Percentiles rank a stretch among this genome's conserved stretches.
Conservation (phyloP, 768 basidiomycete species). For the Dendrothele bispora region DNA sequence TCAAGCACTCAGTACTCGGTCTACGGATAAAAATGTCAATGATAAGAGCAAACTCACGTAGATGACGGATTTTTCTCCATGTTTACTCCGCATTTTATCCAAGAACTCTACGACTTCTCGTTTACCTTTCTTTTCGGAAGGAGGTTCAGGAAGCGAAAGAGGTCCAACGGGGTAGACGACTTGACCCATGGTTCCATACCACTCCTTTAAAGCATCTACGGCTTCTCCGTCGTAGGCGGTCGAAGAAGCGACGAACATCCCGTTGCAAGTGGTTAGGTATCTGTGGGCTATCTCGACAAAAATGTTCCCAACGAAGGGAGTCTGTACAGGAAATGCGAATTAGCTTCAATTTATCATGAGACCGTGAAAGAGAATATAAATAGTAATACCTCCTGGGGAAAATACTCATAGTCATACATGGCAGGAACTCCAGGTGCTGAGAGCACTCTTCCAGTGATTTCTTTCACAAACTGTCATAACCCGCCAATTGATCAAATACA, state of each 20-base stretch:
- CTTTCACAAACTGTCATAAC: neutral
- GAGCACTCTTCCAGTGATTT: neutral
- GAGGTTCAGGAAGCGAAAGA: neutral
- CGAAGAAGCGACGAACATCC: neutral
- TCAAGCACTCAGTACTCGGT: too few species aligned
- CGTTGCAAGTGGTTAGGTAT: neutral
- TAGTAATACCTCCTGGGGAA: neutral
- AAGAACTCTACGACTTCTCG: neutral
- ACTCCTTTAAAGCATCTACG: neutral
- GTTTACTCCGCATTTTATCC: neutral
- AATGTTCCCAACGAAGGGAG: neutral
- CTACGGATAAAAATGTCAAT: too few species aligned
- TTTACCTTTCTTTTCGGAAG: neutral
- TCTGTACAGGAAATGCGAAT: neutral
- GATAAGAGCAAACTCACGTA: neutral
- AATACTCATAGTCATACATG: neutral
- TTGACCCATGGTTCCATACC: neutral
- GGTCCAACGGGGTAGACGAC: neutral
- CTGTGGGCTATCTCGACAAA: neutral
- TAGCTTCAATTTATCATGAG: neutral
- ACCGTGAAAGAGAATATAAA: neutral
- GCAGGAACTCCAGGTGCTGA: conserved; percentile 1
- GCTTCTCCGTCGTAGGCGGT: conserved; percentile 4
- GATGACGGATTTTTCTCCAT: conserved; percentile 2
- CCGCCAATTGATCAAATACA: neutral